A percentile compares a stretch with the other conserved stretches of the same genome.
Evolutionary conservation across 139 green algal genomes (phyloP).

Genomic region (Volvox africanus): DNA sequence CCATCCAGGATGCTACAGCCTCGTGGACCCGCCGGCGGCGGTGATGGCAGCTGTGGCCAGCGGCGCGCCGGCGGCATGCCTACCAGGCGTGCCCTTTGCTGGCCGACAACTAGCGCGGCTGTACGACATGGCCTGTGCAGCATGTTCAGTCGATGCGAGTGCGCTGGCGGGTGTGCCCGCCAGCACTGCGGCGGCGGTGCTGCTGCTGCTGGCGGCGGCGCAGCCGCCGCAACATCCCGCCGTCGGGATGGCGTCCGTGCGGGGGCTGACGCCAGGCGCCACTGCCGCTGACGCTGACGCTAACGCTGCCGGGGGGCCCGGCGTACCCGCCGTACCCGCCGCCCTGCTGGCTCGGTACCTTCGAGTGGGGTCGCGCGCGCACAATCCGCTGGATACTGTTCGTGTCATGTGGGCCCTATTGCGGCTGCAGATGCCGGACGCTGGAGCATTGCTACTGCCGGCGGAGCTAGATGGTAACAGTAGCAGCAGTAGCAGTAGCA

Average conservation of each 20-base stretch:
- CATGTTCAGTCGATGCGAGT: neutral
- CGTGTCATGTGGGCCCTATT: slow-evolving; percentile 40
- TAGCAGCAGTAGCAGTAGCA: neutral
- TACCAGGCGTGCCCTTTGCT: neutral
- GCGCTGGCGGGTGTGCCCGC: neutral
- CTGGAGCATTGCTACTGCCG: neutral
- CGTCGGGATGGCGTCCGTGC: neutral
- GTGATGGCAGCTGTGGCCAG: neutral
- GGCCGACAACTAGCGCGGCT: slow-evolving; percentile 23
- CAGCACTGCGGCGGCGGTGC: slow-evolving; percentile 10
- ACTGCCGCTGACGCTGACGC: neutral
- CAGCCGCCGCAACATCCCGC: slow-evolving; percentile 29
- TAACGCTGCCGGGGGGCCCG: too few species aligned
- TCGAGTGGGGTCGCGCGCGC: slow-evolving; percentile 5
- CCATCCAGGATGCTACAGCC: slow-evolving; percentile 19
- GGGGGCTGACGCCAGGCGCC: neutral
- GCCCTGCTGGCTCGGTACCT: slow-evolving; percentile 38
- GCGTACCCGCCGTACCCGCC: neutral
- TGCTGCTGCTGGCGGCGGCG: slow-evolving; percentile 37
- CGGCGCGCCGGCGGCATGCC: neutral
- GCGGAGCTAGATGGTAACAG: neutral
- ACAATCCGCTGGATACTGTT: slow-evolving; percentile 3
- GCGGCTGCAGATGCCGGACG: slow-evolving; percentile 31
- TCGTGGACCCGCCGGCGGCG: neutral
- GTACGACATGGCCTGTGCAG: slow-evolving; percentile 25